A percentile compares a stretch with the other conserved stretches of the same genome.
Evolutionary conservation across 2,329 filamentous ascomycete genomes (phyloP).

Genomic region (Calonectria multiphialidica): DNA sequence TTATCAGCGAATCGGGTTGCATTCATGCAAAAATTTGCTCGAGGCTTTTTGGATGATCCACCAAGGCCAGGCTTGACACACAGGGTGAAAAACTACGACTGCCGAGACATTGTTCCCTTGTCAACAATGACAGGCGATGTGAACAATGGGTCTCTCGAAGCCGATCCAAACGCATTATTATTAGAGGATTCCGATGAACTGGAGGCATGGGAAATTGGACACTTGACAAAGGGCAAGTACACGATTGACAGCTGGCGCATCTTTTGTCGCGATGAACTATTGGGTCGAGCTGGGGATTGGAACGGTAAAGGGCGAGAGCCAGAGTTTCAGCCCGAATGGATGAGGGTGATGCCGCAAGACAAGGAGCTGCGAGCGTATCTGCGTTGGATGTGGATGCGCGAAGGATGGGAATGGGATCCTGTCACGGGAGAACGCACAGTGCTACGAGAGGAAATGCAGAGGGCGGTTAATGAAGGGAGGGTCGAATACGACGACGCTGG

Average conservation of each 20-base stretch:
- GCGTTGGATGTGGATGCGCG: slow-evolving; percentile 91
- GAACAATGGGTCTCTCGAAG: not conserved
- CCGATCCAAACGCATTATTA: not conserved
- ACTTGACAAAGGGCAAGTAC: slow-evolving; percentile 86
- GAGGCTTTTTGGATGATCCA: slow-evolving; percentile 73
- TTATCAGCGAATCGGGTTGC: slow-evolving; percentile 76
- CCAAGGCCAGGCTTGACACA: slow-evolving; percentile 70
- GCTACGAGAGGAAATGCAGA: slow-evolving; percentile 65
- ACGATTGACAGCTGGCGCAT: slow-evolving; percentile 93
- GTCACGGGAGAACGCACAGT: slow-evolving; percentile 72
- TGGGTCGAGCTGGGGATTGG: slow-evolving; percentile 75
- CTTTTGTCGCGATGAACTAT: slow-evolving; percentile 85
- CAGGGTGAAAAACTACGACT: slow-evolving; percentile 62
- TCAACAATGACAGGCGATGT: not conserved
- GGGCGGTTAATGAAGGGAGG: slow-evolving; percentile 68
- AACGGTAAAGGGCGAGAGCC: slow-evolving; percentile 66
- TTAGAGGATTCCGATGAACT: slow-evolving; percentile 32
- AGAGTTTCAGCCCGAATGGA: slow-evolving; percentile 89
- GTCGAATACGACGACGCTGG: slow-evolving; percentile 68
- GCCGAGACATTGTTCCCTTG: slow-evolving; percentile 45
- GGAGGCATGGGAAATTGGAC: slow-evolving; percentile 84
- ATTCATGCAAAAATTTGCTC: slow-evolving; percentile 78
- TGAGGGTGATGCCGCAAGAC: slow-evolving; percentile 83
- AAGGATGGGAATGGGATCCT: slow-evolving; percentile 86
- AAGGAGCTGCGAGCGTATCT: slow-evolving; percentile 92